phyloP scores from a whole-genome alignment of 1,139 yeast species.

The Debaryomycetaceae sp. region DNA sequence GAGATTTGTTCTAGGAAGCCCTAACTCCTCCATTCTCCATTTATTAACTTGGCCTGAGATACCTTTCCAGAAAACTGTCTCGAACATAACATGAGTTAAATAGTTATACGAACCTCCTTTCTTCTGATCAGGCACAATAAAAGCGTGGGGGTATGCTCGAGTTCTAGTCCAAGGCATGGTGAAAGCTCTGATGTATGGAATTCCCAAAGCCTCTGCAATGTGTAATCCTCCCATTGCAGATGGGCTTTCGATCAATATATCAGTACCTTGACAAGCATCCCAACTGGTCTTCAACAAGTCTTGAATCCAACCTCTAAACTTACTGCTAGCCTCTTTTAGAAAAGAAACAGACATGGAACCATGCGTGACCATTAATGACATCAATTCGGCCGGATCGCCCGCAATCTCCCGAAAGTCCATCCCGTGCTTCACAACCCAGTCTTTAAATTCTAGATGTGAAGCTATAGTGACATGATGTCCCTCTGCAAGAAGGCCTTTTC shows the following conservation, averaged over 20 bases:
- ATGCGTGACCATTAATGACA: conserved; percentile 89
- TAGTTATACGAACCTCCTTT: conserved; percentile 91
- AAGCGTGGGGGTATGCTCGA: conserved; percentile 93
- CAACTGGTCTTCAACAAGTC: conserved; percentile 71
- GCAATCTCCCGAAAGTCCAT: conserved; percentile 73
- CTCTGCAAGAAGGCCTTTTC: conserved; percentile 69
- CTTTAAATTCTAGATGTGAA: conserved; percentile 76
- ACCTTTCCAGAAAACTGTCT: conserved; percentile 91
- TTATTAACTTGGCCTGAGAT: conserved; percentile 82
- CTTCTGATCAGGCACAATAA: conserved; percentile 89
- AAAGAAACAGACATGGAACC: conserved; percentile 84
- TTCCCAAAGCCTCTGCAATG: conserved; percentile 84
- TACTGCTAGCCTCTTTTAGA: conserved; percentile 75
- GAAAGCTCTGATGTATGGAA: conserved; percentile 91
- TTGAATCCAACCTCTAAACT: conserved; percentile 76
- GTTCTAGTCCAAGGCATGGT: conserved; percentile 99
- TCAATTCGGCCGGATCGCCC: conserved; percentile 89
- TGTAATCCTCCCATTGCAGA: conserved; percentile 96
- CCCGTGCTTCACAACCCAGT: conserved; percentile 68
- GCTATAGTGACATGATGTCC: conserved; percentile 86
- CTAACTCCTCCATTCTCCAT: conserved; percentile 74
- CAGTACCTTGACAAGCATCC: conserved; percentile 83
- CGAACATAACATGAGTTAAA: conserved; percentile 88
- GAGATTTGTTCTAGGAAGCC: conserved; percentile 66
- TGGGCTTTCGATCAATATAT: conserved; percentile 86